phyloP scores from a whole-genome alignment of 2,329 filamentous ascomycete genomes.

The Botrytis galanthina region DNA sequence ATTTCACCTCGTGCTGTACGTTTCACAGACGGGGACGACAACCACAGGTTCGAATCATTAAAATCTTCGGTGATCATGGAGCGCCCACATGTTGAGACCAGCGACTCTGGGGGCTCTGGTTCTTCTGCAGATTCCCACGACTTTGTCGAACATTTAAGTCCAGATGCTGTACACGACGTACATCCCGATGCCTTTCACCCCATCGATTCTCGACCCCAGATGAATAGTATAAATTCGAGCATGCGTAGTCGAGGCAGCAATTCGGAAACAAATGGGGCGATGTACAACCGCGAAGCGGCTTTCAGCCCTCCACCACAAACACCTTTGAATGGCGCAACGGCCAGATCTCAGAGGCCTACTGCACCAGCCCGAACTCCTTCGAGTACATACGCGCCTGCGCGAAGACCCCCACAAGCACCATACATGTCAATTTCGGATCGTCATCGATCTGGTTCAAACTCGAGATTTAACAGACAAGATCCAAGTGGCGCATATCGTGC shows the following conservation, averaged over 20 bases:
- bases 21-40: constrained; percentile 52
- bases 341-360: constrained; percentile 63
- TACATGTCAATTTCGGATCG: constrained; percentile 44
- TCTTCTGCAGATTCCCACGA: constrained; percentile 30
- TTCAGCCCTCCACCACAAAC: constrained; percentile 29
- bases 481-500: constrained; percentile 73
- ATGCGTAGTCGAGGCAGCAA: constrained; percentile 45
- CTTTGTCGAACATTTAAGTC: constrained; percentile 32
- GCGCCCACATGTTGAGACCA: constrained; percentile 36
- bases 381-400: constrained; percentile 70
- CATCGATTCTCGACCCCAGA: constrained; percentile 32
- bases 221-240: constrained; percentile 35
- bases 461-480: constrained; percentile 56
- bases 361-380: constrained; percentile 72
- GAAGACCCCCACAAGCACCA: constrained; percentile 51
- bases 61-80: constrained; percentile 41
- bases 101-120: constrained; percentile 46
- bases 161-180: constrained; percentile 26
- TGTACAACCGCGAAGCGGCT: constrained; percentile 28
- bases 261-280: constrained; percentile 35
- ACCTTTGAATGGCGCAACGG: constrained; percentile 47
- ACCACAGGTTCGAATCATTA: constrained; percentile 45
- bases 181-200: constrained; percentile 27
- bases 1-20: constrained; percentile 55
- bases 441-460: constrained; percentile 56